Percentiles rank a stretch among this genome's conserved stretches.
phyloP scores from a whole-genome alignment of 768 basidiomycete genomes.

The Naganishia onofrii region DNA sequence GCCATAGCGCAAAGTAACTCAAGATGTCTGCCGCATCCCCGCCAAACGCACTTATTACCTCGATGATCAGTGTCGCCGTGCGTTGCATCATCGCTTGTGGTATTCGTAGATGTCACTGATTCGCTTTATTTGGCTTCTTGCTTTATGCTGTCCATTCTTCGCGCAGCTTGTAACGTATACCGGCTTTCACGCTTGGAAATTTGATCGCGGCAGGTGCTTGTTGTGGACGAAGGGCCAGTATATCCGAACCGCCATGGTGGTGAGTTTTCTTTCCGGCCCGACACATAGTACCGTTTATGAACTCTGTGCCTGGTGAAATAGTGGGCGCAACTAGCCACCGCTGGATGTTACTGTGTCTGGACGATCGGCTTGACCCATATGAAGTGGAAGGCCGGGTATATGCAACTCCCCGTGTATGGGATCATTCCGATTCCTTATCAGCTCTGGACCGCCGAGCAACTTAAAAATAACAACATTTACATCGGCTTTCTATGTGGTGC shows the following conservation, averaged over 20 bases:
- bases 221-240: constrained; percentile 8
- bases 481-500: constrained; percentile 4
- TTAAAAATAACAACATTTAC: constrained; percentile 1
- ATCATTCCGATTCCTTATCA: constrained; percentile 13
- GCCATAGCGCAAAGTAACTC: neutral
- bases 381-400: constrained; percentile 16
- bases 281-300: neutral
- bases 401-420: constrained; percentile 10
- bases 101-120: neutral
- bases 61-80: constrained; percentile 14
- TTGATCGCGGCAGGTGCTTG: constrained; percentile 4
- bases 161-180: constrained; percentile 11
- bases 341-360: constrained; percentile 7
- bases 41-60: constrained; percentile 9
- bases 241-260: constrained; percentile 15
- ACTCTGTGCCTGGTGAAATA: neutral
- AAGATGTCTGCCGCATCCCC: constrained; percentile 2
- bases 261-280: neutral
- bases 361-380: constrained; percentile 17
- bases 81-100: neutral
- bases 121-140: neutral
- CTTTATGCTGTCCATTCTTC: neutral
- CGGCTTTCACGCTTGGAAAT: constrained; percentile 16
- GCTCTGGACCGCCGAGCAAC: neutral
- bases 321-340: constrained; percentile 21